Evolutionary conservation across 495 filamentous ascomycete species (phyloP), one percentile per base, ranked within the genome.

Genomic region (Penicillium parvum): DNA sequence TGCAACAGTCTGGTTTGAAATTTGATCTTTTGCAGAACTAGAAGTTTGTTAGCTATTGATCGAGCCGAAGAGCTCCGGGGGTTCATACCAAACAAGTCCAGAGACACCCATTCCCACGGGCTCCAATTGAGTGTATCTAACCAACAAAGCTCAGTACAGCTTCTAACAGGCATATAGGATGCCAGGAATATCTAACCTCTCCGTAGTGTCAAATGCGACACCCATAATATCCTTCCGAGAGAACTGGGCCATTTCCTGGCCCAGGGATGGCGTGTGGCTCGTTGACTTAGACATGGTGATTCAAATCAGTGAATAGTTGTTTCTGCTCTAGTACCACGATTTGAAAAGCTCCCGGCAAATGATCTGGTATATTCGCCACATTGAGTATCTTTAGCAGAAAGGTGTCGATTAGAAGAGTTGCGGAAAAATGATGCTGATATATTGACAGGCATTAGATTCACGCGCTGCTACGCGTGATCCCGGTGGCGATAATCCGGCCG

Each of bases 31-130:
- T 32, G 92, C 92, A 29, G 92, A 95, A 65, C 91, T 97, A 10
- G 21, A 20, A 35, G 29, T n/a, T 32, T 22, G 47, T 44, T 38
- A 53, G 45, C 16, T 28, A 23, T 11, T 15, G n/a, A 15, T 22
- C 5, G 2, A 21, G 19, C 18, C 0, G 8, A 8, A 28, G 2
- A 17, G 20, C 3, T 2, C 4, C n/a, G 40, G 34, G 20, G 33
- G 28, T 51, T 50, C 75, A 51, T 83, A 98, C 92, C 92, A 98
- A 53, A 98, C 92, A 43, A 98, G 76, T 23, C 92, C 92, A 67
- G 96, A 98, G 44, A 91, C 91, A 51, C 92, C 92, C 86, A 98
- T 96, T 52, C 92, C 92, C 35, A 98, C 88, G 10, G 92, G 92
- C 59, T 95, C 88, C 52, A 97, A 76, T 62, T 98, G 88, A 17